Evolutionary conservation across 257 asterid genomes (phyloP), one percentile per base, ranked within the genome.

Genomic region (Catharanthus roseus): DNA sequence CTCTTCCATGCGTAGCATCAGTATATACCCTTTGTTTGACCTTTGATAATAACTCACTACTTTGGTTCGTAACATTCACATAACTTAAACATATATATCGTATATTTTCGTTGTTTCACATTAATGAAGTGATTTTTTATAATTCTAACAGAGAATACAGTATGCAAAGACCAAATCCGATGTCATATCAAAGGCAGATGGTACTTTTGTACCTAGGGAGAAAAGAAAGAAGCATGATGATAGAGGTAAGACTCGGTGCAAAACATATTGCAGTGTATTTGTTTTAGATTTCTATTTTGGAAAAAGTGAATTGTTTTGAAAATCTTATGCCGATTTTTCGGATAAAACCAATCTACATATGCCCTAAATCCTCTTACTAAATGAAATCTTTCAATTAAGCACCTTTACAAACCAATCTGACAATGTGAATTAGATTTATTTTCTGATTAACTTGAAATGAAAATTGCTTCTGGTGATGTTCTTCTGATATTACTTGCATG

Each of bases 81-180:
- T 64, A 9, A 28, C 31, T 47, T 2, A 28, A 47, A 28, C n/a
- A n/a, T 44, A 34, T 29, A 38, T 19, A 12, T 21, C 11, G 10
- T 18, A 10, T 45, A 5, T 18, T 16, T 55, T 56, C 39, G 12
- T 36, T 41, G 16, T 26, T 47, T 10, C 53, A 67, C 39, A 41
- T 63, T 62, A 9, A 41, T 38, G 57, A 21, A 19, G n/a, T 39
- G 2, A n/a, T 41, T 29, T 69, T 61, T 23, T 3, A 10, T 77
- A 57, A 77, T 61, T 72, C 41, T 78, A 34, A 57, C 88, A 93
- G 99, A 74, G 91, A 79, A 93, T 93, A 81, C 96, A 93, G 72
- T 93, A 91, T 78, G 97, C 99, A 3, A 91, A 91, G 86, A 84
- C 99, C 12, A 93, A 93, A 83, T 93, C 99, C 1, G 99, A 93